Evolutionary conservation across 2,329 filamentous ascomycete genomes (phyloP).

Genomic region (Pseudogymnoascus sp.): DNA sequence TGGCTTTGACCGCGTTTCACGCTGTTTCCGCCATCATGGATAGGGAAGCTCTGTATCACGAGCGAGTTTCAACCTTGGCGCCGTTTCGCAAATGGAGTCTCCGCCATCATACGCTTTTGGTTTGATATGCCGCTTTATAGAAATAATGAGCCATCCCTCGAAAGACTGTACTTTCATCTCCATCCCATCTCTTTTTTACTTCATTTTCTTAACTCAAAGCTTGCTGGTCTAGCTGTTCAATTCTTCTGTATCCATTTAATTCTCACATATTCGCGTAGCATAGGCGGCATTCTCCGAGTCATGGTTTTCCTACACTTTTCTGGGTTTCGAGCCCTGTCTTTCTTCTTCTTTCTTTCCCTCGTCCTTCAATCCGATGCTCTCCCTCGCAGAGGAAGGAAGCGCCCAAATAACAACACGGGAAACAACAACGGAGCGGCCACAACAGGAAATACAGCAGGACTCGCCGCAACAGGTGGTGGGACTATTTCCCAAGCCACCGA

Average conservation of each 20-base stretch:
- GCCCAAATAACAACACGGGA: constrained; percentile 2
- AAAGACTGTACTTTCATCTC: neutral
- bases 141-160: neutral
- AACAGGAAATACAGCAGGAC: neutral
- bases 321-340: neutral
- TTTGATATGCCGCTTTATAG: neutral
- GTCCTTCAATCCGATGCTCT: constrained; percentile 1
- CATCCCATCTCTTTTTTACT: neutral
- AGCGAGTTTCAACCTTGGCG: neutral
- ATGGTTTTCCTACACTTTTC: constrained; percentile 3
- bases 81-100: neutral
- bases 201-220: neutral
- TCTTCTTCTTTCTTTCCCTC: constrained; percentile 1
- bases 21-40: neutral
- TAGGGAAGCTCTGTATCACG: neutral
- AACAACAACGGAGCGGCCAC: neutral
- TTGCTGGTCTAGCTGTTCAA: neutral
- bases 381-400: neutral
- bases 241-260: neutral
- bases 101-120: neutral
- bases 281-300: neutral
- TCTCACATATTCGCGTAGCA: neutral
- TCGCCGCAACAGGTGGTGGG: neutral
- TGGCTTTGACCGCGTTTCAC: neutral
- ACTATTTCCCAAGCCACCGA: constrained; percentile 39